phyloP scores from a whole-genome alignment of 345 rosid genomes.

The Arabidopsis suecica region DNA sequence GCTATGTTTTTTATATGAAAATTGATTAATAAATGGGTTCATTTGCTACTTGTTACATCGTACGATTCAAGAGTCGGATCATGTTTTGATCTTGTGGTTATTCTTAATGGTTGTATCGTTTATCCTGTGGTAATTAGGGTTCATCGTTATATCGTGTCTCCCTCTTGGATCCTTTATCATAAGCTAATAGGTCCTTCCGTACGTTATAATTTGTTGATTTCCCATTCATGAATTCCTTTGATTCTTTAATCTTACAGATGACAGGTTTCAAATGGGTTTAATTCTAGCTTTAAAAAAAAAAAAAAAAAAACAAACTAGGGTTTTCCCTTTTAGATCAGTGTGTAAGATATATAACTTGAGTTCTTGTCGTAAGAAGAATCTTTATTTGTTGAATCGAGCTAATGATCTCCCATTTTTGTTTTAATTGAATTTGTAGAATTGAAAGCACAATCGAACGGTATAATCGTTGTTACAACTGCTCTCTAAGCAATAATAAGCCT shows the following conservation, averaged over 20 bases:
- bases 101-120: conserved; percentile 32
- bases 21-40: background rate
- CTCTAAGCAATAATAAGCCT: conserved; percentile 55
- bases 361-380: conserved; percentile 26
- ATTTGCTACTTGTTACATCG: conserved; percentile 4
- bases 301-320: conserved; percentile 12
- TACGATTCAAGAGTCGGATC: conserved; percentile 30
- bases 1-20: conserved; percentile 1
- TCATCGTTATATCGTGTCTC: conserved; percentile 25
- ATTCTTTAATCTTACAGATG: conserved; percentile 4
- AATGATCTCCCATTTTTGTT: background rate
- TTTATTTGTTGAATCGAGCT: conserved; percentile 3
- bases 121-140: conserved; percentile 35
- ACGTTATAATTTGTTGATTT: conserved; percentile 24
- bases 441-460: conserved; percentile 74
- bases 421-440: conserved; percentile 45
- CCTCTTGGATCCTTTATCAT: conserved; percentile 21
- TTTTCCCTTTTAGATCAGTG: conserved; percentile 42
- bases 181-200: conserved; percentile 23
- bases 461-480: conserved; percentile 65
- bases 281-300: background rate
- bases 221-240: background rate
- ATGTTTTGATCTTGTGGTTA: conserved; percentile 34
- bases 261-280: background rate
- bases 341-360: conserved; percentile 69